These are phyloP conservation scores for Penicillium expansum DNA, from an alignment of 2,329 filamentous ascomycete species.

Conservation along the genomic window DNA sequence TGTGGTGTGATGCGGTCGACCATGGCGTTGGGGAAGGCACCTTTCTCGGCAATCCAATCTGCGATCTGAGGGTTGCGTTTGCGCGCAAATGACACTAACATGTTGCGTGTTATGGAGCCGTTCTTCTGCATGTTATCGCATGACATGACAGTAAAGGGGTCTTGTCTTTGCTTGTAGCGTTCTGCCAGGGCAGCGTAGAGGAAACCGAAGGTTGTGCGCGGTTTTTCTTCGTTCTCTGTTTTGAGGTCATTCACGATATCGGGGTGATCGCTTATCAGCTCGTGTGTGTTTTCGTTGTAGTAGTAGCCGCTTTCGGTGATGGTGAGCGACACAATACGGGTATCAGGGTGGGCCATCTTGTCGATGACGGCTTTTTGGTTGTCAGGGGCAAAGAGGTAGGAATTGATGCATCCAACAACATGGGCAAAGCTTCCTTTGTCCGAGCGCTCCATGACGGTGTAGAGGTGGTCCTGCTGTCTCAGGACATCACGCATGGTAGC, in stretches of 20 bases:
- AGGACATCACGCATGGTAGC: conserved; percentile 53
- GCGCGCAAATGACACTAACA: conserved; percentile 52
- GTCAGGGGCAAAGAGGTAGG: conserved; percentile 53
- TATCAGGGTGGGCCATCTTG: conserved; percentile 56
- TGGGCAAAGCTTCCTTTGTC: conserved; percentile 50
- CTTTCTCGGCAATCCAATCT: conserved; percentile 50
- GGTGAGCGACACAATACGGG: conserved; percentile 55
- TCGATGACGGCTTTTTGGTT: conserved; percentile 52
- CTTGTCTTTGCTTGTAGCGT: conserved; percentile 48
- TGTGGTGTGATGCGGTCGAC: conserved; percentile 57
- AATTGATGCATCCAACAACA: conserved; percentile 54
- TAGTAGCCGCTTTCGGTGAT: conserved; percentile 59
- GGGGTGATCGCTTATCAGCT: conserved; percentile 49
- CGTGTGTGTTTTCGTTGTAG: conserved; percentile 58
- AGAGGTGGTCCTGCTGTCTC: conserved; percentile 50
- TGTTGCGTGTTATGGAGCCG: conserved; percentile 52
- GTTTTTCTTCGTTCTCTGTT: conserved; percentile 42
- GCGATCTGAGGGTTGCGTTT: conserved; percentile 50
- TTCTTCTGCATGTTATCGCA: conserved; percentile 61
- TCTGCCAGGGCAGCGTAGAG: conserved; percentile 52
- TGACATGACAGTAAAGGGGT: conserved; percentile 54
- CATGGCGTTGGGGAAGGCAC: conserved; percentile 56
- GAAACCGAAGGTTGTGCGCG: conserved; percentile 53
- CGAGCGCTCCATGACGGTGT: conserved; percentile 56
- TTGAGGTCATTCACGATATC: conserved; percentile 52